Evolutionary conservation across 305 asterid genomes (phyloP).

Genomic region (Solanum chacoense): DNA sequence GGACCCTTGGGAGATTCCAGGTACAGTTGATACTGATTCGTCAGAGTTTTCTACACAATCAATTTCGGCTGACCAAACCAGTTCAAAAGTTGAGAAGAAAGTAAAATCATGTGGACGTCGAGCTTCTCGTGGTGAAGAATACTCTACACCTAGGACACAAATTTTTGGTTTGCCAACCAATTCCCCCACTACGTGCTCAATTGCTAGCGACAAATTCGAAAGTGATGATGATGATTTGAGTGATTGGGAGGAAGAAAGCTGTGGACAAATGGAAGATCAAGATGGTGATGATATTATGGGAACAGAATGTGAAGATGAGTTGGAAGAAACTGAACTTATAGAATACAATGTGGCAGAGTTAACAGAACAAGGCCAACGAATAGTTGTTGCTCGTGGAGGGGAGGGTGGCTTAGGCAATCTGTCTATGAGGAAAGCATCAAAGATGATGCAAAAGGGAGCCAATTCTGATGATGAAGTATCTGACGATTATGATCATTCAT

Average conservation of each 20-base stretch:
- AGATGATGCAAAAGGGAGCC: conserved; percentile 11
- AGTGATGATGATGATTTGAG: conserved; percentile 14
- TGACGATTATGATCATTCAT: conserved; percentile 14
- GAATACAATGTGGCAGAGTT: conserved; percentile 70
- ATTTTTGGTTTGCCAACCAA: background rate
- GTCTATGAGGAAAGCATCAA: conserved; percentile 19
- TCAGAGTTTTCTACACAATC: conserved; percentile 27
- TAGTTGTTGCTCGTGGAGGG: conserved; percentile 79
- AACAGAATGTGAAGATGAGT: conserved; percentile 32
- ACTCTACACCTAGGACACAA: background rate
- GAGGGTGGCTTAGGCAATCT: conserved; percentile 76
- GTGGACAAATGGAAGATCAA: conserved; percentile 20
- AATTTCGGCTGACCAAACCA: conserved; percentile 5
- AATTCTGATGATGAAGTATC: conserved; percentile 20
- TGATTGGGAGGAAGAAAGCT: conserved; percentile 20
- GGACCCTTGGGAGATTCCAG: conserved; percentile 91
- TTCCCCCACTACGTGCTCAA: conserved; percentile 4
- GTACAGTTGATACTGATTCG: conserved; percentile 28
- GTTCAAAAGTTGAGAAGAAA: conserved; percentile 9
- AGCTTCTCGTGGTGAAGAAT: conserved; percentile 7
- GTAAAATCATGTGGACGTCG: background rate
- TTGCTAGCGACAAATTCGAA: conserved; percentile 16
- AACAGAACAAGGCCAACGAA: conserved; percentile 64
- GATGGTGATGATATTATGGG: conserved; percentile 29
- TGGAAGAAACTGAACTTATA: conserved; percentile 24